Base-by-base conservation (phyloP, 1,284 basidiomycete species). In the Agroathelia rolfsii region DNA sequence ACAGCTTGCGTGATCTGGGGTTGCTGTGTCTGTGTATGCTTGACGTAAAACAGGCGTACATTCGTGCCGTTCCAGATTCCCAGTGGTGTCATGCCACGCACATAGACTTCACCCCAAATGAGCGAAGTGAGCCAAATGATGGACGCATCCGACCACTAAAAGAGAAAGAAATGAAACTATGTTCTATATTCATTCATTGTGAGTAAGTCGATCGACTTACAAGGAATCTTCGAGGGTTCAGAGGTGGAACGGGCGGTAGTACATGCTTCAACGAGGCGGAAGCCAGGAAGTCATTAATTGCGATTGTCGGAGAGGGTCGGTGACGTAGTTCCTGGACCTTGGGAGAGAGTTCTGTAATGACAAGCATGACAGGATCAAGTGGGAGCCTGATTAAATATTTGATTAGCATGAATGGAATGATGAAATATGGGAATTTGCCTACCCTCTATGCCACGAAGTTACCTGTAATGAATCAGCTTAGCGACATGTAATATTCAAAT, bases 71-170 rank as follows among this genome's bases (percentile, higher is more conserved):
- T 84, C 88, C 88, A 93, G 23, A 89, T 74, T 5, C 85, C 86
- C 19, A 89, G 60, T 4, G 80, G 79, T 2, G 77, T 75, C 70
- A 90, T 79, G 6, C 78, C 80, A 24, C 78, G 77, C n/a, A 95
- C 81, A 50, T 92, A 95, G 14, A 92, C 74, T 50, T 92, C 87
- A 26, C 90, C 90, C 88, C 90, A 95, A 21, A 92, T 76, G 32
- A 94, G 58, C 1, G 83, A 87, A 6, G 87, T 86, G 28, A 93
- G 65, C 90, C 90, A 94, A 8, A 92, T 71, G 35, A 81, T 68
- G 3, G 86, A 89, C 3, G 86, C 80, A 42, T 88, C 80, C 4
- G 87, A 83, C 88, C 88, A 94, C 84, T 89, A 38, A 9, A 20
- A 17, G 31, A 18, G 19, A 26, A 19, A 38, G 21, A 43, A 43